Conservation (phyloP, 768 basidiomycete species). For the Lactifluus echinatus region DNA sequence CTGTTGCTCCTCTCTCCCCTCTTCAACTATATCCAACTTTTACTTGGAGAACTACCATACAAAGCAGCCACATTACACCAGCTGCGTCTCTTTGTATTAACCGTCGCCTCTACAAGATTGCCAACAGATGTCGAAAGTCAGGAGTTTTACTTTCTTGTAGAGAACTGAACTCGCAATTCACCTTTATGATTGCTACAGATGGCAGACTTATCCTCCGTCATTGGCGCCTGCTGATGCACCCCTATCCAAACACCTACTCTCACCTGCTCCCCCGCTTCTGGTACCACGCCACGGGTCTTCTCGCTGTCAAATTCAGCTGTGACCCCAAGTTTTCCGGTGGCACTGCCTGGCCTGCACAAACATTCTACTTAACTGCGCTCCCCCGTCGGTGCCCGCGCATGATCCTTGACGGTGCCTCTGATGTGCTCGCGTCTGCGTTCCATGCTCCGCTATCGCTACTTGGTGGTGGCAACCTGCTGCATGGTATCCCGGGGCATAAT, state of each 20-base stretch:
- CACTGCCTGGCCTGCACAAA: constrained; percentile 47
- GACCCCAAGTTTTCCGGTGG: constrained; percentile 52
- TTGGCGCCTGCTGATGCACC: constrained; percentile 63
- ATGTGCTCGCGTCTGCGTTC: constrained; percentile 55
- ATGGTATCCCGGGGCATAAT: neutral
- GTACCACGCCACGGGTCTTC: constrained; percentile 49
- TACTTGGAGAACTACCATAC: too few species aligned
- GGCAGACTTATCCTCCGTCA: constrained; percentile 66
- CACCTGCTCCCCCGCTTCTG: constrained; percentile 69
- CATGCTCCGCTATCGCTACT: constrained; percentile 45
- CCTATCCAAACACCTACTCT: constrained; percentile 70
- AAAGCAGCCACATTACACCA: too few species aligned
- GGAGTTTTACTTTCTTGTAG: too few species aligned
- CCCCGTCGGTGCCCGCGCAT: constrained; percentile 61
- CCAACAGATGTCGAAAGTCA: too few species aligned
- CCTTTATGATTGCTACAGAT: too few species aligned
- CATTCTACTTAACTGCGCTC: constrained; percentile 55
- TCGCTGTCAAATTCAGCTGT: constrained; percentile 48
- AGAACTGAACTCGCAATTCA: too few species aligned
- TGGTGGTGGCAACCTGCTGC: constrained; percentile 28
- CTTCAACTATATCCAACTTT: too few species aligned
- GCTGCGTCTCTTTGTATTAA: too few species aligned
- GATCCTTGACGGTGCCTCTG: constrained; percentile 62
- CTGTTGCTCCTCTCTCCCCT: too few species aligned
- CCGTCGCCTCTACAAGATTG: too few species aligned